phyloP scores from a whole-genome alignment of 1,139 yeast genomes.

The Suhomyces wounanorum region DNA sequence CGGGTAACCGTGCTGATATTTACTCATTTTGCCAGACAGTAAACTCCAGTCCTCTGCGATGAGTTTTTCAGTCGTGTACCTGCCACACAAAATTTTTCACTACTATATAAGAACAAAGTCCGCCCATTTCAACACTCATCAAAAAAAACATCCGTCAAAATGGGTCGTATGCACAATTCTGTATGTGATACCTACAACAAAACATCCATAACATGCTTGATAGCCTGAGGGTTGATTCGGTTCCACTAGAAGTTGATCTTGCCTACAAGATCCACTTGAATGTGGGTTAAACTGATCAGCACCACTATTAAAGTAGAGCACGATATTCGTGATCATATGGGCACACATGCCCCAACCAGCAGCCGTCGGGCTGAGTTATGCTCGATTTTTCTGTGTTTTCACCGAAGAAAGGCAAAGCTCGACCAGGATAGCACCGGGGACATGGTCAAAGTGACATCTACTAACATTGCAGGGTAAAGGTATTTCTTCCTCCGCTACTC shows the following conservation, averaged over 20 bases:
- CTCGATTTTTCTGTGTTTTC: background rate
- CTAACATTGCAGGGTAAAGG: conserved; percentile 82
- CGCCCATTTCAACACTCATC: conserved; percentile 8
- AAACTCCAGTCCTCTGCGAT: background rate
- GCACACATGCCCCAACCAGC: background rate
- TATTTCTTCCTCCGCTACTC: conserved; percentile 98
- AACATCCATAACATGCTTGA: conserved; percentile 16
- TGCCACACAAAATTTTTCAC: conserved; percentile 18
- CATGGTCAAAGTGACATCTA: conserved; percentile 1
- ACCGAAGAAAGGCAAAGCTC: background rate
- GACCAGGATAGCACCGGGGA: background rate
- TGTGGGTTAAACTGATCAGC: conserved; percentile 23
- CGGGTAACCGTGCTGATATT: background rate
- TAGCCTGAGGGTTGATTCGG: conserved; percentile 32
- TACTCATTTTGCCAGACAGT: background rate
- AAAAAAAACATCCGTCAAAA: conserved; percentile 49
- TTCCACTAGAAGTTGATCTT: conserved; percentile 18
- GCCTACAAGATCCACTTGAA: conserved; percentile 20
- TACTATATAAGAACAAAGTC: conserved; percentile 4
- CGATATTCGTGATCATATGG: conserved; percentile 1
- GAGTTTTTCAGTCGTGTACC: conserved; percentile 14
- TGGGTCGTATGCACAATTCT: conserved; percentile 83
- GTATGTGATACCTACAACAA: conserved; percentile 49
- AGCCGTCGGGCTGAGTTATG: conserved; percentile 10
- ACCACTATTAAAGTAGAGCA: conserved; percentile 22